phyloP scores from a whole-genome alignment of 2,329 filamentous ascomycete species.

The Penicillium sp. region DNA sequence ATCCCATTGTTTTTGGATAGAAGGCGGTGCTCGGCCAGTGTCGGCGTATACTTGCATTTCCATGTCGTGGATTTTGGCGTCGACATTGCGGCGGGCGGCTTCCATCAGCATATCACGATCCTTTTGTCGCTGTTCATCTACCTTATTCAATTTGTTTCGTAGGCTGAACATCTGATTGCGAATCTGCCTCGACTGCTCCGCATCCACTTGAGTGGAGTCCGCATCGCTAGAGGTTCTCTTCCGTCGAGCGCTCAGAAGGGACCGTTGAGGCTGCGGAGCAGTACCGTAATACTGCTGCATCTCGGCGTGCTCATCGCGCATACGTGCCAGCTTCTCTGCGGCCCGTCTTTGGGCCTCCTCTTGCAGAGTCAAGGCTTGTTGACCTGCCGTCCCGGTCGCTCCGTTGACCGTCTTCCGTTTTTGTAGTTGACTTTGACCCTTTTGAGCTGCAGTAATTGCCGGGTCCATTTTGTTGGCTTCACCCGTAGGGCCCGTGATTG shows the following conservation, averaged over 20 bases:
- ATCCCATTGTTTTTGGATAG: conserved; percentile 76
- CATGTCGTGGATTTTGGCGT: conserved; percentile 73
- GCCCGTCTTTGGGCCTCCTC: conserved; percentile 86
- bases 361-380: conserved; percentile 60
- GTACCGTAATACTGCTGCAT: conserved; percentile 78
- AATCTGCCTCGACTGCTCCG: conserved; percentile 70
- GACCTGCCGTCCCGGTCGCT: conserved; percentile 25
- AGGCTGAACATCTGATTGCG: conserved; percentile 78
- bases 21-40: conserved; percentile 71
- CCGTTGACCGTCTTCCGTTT: conserved; percentile 34
- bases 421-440: conserved; percentile 35
- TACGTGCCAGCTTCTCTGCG: conserved; percentile 76
- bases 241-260: conserved; percentile 57
- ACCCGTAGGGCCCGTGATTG: conserved; percentile 51
- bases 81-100: conserved; percentile 83
- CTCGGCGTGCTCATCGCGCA: conserved; percentile 70
- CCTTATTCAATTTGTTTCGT: conserved; percentile 60
- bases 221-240: conserved; percentile 70
- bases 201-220: conserved; percentile 60
- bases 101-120: conserved; percentile 77
- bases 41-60: conserved; percentile 77
- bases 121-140: conserved; percentile 54
- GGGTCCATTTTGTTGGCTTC: conserved; percentile 16
- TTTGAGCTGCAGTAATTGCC: conserved; percentile 34
- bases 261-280: conserved; percentile 47